phyloP scores from a whole-genome alignment of 2,329 filamentous ascomycete species.

The Phoma sp. region DNA sequence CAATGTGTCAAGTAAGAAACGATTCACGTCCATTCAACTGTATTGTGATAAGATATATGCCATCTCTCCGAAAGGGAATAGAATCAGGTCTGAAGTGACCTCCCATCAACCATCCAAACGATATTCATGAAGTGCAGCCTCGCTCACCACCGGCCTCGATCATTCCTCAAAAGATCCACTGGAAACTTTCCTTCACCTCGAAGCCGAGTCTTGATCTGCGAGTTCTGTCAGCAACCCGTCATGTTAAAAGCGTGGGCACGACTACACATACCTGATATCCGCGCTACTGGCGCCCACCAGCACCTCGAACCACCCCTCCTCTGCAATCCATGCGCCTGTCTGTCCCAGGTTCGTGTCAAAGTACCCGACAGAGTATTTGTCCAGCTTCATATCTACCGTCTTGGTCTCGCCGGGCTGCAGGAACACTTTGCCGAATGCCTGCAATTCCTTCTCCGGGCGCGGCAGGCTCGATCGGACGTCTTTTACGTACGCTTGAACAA shows the following conservation, averaged over 20 bases:
- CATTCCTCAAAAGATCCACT: slow-evolving; percentile 64
- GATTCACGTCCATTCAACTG: background rate
- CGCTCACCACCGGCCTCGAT: background rate
- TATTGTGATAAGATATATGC: background rate
- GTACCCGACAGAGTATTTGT: slow-evolving; percentile 62
- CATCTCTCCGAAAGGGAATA: background rate
- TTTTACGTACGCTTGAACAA: slow-evolving; percentile 72
- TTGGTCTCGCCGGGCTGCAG: slow-evolving; percentile 48
- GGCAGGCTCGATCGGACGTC: slow-evolving; percentile 68
- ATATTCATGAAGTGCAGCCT: background rate
- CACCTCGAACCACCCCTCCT: slow-evolving; percentile 67
- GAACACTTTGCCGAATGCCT: slow-evolving; percentile 64
- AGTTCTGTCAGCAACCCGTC: slow-evolving; percentile 18
- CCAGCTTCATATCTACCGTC: slow-evolving; percentile 39
- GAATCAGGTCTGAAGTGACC: background rate
- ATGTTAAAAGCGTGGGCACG: background rate
- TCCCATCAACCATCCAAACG: background rate
- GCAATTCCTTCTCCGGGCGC: slow-evolving; percentile 72
- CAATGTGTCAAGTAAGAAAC: too few species aligned
- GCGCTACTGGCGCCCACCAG: slow-evolving; percentile 67
- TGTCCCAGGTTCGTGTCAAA: slow-evolving; percentile 64
- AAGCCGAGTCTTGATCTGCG: slow-evolving; percentile 59
- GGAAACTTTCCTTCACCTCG: slow-evolving; percentile 68
- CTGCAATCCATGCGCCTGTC: slow-evolving; percentile 65
- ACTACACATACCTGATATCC: slow-evolving; percentile 65